Conservation (phyloP, 441 rosid genomes). For the Pelargonium exstipulatum region DNA sequence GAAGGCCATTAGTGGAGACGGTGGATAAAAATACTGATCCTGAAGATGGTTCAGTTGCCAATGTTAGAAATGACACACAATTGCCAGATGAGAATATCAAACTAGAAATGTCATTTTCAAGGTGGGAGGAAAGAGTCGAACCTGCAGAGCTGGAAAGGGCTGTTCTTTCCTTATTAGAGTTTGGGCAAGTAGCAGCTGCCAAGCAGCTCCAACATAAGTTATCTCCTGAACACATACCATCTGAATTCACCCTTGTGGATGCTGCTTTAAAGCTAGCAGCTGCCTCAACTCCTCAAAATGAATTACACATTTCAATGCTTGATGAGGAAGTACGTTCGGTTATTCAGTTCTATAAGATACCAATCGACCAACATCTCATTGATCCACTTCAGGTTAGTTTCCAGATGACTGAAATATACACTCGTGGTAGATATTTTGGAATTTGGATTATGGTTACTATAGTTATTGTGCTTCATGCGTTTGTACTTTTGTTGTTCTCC, state of each 20-base stretch:
- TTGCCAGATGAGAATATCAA: constrained; percentile 61
- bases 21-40: constrained; percentile 49
- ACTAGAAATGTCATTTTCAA: constrained; percentile 69
- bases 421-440: not conserved
- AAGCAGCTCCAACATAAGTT: constrained; percentile 95
- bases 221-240: constrained; percentile 65
- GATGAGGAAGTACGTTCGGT: constrained; percentile 66
- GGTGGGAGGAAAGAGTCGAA: constrained; percentile 93
- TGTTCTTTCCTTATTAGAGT: constrained; percentile 85
- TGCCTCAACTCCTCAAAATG: constrained; percentile 51
- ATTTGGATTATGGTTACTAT: not conserved
- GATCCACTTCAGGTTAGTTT: constrained; percentile 71
- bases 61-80: constrained; percentile 53
- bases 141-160: constrained; percentile 90
- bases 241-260: constrained; percentile 70
- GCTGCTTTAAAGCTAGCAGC: constrained; percentile 81
- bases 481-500: not conserved
- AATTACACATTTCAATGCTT: constrained; percentile 41
- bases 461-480: not conserved
- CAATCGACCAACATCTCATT: constrained; percentile 35
- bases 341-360: constrained; percentile 45
- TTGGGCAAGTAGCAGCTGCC: constrained; percentile 94
- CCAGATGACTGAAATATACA: not conserved
- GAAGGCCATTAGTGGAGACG: constrained; percentile 52
- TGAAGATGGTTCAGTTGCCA: constrained; percentile 50